Evolutionary conservation across 371 early-diverging fungal species (phyloP).

Genomic region (Circinella umbellata): DNA sequence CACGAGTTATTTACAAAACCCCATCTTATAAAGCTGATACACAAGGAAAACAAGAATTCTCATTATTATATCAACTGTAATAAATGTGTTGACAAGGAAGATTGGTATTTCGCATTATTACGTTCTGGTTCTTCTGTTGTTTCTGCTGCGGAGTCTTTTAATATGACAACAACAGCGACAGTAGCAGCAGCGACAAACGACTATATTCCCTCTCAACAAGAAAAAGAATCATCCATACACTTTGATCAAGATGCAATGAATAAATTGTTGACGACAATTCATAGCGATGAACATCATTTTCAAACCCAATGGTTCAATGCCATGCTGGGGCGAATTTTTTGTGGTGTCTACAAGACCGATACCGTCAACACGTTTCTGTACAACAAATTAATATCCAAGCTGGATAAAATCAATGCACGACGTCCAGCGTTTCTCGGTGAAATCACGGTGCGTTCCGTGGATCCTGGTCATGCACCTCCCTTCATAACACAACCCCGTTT

Average conservation of each 20-base stretch:
- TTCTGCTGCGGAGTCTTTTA: not conserved
- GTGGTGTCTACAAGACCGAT: slow-evolving; percentile 73
- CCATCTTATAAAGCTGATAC: slow-evolving; percentile 53
- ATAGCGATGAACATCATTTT: slow-evolving; percentile 67
- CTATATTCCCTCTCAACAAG: not conserved
- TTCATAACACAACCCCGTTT: slow-evolving; percentile 80
- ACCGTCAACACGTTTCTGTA: slow-evolving; percentile 62
- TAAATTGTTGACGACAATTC: slow-evolving; percentile 58
- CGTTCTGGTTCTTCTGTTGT: not conserved
- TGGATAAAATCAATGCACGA: slow-evolving; percentile 68
- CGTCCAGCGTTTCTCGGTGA: slow-evolving; percentile 82
- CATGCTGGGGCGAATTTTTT: slow-evolving; percentile 80
- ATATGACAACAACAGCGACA: too few species aligned
- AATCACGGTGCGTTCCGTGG: slow-evolving; percentile 79
- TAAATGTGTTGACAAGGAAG: slow-evolving; percentile 83
- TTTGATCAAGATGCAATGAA: slow-evolving; percentile 63
- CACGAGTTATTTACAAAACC: slow-evolving; percentile 64
- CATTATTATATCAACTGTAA: slow-evolving; percentile 62
- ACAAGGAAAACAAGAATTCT: slow-evolving; percentile 7
- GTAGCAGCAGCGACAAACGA: too few species aligned
- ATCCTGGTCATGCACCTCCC: slow-evolving; percentile 82
- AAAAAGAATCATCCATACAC: slow-evolving; percentile 40
- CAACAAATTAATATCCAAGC: slow-evolving; percentile 69
- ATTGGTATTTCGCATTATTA: slow-evolving; percentile 79
- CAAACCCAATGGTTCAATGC: slow-evolving; percentile 91